These are phyloP conservation scores for Apiosordaria backusii DNA, from an alignment of 495 filamentous ascomycete species.

Conservation along the genomic window DNA sequence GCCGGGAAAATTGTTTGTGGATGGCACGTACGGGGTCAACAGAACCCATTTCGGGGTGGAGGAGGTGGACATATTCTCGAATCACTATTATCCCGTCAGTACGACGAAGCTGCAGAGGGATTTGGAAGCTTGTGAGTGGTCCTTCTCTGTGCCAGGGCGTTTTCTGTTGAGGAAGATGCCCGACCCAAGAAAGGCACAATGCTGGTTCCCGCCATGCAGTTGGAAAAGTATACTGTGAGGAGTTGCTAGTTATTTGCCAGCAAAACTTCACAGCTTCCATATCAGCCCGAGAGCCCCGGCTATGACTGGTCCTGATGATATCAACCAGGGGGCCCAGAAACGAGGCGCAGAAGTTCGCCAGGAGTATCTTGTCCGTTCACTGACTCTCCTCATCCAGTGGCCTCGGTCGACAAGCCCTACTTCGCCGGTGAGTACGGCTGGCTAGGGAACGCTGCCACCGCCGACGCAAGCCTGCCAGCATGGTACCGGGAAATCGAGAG, in stretches of 20 bases:
- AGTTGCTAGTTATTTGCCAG: background rate
- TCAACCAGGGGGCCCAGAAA: background rate
- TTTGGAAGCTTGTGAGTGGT: slow-evolving; percentile 37
- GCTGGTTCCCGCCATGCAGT: background rate
- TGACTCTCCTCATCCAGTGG: slow-evolving; percentile 13
- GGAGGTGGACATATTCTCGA: slow-evolving; percentile 50
- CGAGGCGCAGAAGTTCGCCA: background rate
- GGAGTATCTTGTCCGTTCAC: background rate
- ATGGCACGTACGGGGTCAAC: slow-evolving; percentile 57
- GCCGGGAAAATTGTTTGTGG: slow-evolving; percentile 49
- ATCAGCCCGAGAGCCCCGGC: background rate
- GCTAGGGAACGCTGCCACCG: slow-evolving; percentile 30
- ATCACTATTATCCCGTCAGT: slow-evolving; percentile 53
- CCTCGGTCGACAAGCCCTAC: slow-evolving; percentile 42
- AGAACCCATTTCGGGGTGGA: slow-evolving; percentile 43
- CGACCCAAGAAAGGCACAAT: background rate
- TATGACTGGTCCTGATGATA: background rate
- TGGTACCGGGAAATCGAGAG: slow-evolving; percentile 47
- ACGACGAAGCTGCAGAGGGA: slow-evolving; percentile 41
- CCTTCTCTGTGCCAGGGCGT: background rate
- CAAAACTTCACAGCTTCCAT: background rate
- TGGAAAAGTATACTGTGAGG: background rate
- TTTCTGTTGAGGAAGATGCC: background rate
- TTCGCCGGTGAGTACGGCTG: slow-evolving; percentile 54
- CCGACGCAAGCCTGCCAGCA: slow-evolving; percentile 35